A percentile compares a stretch with the other conserved stretches of the same genome.
phyloP scores from a whole-genome alignment of 352 stramenopile species.

The Globisporangium solare region DNA sequence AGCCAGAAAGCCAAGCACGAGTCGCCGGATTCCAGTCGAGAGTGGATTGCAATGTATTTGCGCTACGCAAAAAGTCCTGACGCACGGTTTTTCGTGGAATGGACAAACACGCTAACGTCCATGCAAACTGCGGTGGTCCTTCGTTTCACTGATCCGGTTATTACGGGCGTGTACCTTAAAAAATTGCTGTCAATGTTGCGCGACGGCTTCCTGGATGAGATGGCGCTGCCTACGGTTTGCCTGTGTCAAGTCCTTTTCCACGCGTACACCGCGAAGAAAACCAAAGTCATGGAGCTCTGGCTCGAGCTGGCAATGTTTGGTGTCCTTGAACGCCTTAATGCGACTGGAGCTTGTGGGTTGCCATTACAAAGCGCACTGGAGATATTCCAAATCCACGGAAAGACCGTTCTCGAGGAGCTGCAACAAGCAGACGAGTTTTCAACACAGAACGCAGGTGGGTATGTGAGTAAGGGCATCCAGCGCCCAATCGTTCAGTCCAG shows the following conservation, averaged over 20 bases:
- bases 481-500: slow-evolving; percentile 9
- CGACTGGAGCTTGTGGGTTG: slow-evolving; percentile 25
- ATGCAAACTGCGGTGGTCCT: slow-evolving; percentile 7
- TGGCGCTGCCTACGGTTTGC: slow-evolving; percentile 38
- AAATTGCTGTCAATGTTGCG: slow-evolving; percentile 35
- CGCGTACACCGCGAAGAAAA: slow-evolving; percentile 25
- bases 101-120: slow-evolving; percentile 28
- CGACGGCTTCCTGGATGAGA: slow-evolving; percentile 22
- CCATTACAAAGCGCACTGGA: slow-evolving; percentile 54
- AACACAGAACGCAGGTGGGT: neutral
- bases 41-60: slow-evolving; percentile 53
- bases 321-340: slow-evolving; percentile 41
- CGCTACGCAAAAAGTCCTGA: slow-evolving; percentile 28
- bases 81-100: slow-evolving; percentile 51
- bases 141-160: slow-evolving; percentile 42
- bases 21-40: slow-evolving; percentile 15
- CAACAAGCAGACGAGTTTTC: slow-evolving; percentile 14
- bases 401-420: slow-evolving; percentile 42
- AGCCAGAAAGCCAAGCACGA: slow-evolving; percentile 18
- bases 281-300: slow-evolving; percentile 40
- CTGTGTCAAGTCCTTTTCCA: slow-evolving; percentile 53
- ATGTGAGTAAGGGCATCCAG: slow-evolving; percentile 5
- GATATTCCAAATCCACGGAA: slow-evolving; percentile 33
- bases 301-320: slow-evolving; percentile 48
- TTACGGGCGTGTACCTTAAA: slow-evolving; percentile 45